Evolutionary conservation across 345 rosid genomes (phyloP).

Genomic region (Barbarea vulgaris): DNA sequence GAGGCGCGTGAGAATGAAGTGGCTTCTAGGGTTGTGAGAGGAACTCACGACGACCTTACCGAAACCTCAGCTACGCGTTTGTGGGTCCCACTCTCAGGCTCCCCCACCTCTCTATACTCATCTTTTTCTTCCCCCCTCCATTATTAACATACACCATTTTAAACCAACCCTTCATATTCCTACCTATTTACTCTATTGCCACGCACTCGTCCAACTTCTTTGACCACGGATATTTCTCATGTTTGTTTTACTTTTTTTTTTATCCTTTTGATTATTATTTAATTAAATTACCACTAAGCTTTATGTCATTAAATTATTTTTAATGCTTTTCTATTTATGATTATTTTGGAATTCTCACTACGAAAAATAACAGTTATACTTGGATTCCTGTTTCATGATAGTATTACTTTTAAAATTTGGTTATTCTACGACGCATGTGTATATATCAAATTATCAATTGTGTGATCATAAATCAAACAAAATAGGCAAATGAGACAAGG

Average conservation of each 20-base stretch:
- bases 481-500: not conserved
- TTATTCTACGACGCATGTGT: not conserved
- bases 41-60: conserved; percentile 38
- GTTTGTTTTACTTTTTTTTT: no score
- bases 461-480: not conserved
- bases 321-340: no score
- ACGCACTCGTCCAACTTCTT: conserved; percentile 26
- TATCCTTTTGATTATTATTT: not conserved
- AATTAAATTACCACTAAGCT: not conserved
- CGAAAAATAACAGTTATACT: no score
- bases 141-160: not conserved
- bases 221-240: conserved; percentile 19
- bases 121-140: conserved; percentile 10
- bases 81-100: conserved; percentile 28
- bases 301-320: not conserved
- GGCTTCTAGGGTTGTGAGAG: conserved; percentile 28
- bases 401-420: not conserved
- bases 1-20: conserved; percentile 36
- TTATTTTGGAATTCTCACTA: no score
- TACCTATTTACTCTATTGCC: not conserved
- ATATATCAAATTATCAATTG: not conserved
- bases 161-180: not conserved
- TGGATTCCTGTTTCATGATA: not conserved
- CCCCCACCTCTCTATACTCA: conserved; percentile 2
- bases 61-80: conserved; percentile 22